These are phyloP conservation scores for Xylariaceae sp. DNA, from an alignment of 2,329 filamentous ascomycete species.

Conservation along the genomic window DNA sequence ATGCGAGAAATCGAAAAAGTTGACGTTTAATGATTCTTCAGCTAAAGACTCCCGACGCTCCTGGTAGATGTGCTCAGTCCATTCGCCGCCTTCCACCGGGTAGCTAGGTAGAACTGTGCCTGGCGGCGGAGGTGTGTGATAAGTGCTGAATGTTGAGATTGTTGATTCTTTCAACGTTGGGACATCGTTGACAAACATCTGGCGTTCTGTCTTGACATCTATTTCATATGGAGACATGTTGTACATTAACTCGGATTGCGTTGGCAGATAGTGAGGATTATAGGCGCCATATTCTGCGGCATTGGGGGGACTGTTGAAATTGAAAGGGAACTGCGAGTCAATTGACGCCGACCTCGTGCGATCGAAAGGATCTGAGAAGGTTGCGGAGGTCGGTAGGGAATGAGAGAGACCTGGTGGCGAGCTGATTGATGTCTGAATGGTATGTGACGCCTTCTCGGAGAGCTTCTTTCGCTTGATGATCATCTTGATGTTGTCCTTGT, in stretches of 20 bases:
- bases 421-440: slow-evolving; percentile 54
- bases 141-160: slow-evolving; percentile 91
- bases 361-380: slow-evolving; percentile 71
- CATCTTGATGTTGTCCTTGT: slow-evolving; percentile 95
- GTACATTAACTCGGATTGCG: slow-evolving; percentile 55
- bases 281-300: slow-evolving; percentile 59
- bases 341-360: slow-evolving; percentile 74
- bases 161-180: slow-evolving; percentile 83
- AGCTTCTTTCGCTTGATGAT: slow-evolving; percentile 97
- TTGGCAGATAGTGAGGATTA: slow-evolving; percentile 58
- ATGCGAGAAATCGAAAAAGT: slow-evolving; percentile 81
- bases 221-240: slow-evolving; percentile 78
- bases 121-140: slow-evolving; percentile 71
- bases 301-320: slow-evolving; percentile 63
- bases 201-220: slow-evolving; percentile 91
- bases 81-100: slow-evolving; percentile 63
- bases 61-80: slow-evolving; percentile 68
- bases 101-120: slow-evolving; percentile 64
- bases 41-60: slow-evolving; percentile 66
- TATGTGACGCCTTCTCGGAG: slow-evolving; percentile 72
- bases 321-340: slow-evolving; percentile 78
- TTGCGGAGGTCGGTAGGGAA: slow-evolving; percentile 77
- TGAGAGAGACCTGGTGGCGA: slow-evolving; percentile 78
- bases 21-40: slow-evolving; percentile 66
- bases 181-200: slow-evolving; percentile 90